phyloP scores from a whole-genome alignment of 2,329 filamentous ascomycete genomes.

The Fusarium verticillioides region DNA sequence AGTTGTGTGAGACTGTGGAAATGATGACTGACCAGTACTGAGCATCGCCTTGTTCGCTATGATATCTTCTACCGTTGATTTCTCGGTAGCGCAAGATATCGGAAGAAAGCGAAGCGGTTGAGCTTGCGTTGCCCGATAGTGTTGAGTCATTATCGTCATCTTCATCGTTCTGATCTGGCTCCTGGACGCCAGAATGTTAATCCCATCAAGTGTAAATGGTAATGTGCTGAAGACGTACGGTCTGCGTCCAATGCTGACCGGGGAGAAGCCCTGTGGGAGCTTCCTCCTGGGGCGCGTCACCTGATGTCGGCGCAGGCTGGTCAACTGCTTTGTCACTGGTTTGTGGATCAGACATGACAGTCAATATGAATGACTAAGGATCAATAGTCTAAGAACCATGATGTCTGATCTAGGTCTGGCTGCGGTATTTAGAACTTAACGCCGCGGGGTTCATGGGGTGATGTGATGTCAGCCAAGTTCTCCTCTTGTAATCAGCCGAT shows the following conservation, averaged over 20 bases:
- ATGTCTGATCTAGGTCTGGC: too few species aligned
- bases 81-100: conserved; percentile 11
- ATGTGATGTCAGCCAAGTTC: neutral
- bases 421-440: neutral
- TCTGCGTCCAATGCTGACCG: conserved; percentile 1
- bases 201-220: accelerated
- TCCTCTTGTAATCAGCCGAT: neutral
- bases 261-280: neutral
- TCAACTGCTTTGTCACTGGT: neutral
- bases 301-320: neutral
- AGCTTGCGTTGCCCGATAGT: neutral
- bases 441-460: neutral
- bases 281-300: neutral
- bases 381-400: neutral
- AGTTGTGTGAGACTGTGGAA: accelerated
- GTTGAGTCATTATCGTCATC: neutral
- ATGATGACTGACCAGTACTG: neutral
- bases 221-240: neutral
- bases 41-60: conserved; percentile 1
- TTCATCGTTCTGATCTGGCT: neutral
- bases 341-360: neutral
- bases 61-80: conserved; percentile 6
- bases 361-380: neutral
- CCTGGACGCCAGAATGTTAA: neutral
- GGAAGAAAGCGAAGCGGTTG: neutral